phyloP scores from a whole-genome alignment of 305 asterid genomes.

The Fraxinus sp. region DNA sequence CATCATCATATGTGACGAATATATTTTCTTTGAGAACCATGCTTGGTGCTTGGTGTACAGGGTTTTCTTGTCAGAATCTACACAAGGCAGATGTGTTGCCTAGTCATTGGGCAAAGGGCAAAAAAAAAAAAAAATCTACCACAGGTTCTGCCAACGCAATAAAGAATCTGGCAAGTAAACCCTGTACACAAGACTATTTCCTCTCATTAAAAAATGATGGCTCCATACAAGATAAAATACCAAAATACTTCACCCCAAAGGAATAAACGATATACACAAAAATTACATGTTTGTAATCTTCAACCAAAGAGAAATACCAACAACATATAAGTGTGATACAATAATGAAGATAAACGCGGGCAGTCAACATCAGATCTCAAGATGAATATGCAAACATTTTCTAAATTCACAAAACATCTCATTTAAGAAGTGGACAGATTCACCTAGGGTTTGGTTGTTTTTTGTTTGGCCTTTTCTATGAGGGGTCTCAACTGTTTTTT shows the following conservation, averaged over 20 bases:
- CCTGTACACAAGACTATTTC: no score
- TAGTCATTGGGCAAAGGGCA: no score
- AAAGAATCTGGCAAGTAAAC: no score
- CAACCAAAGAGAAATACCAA: not conserved
- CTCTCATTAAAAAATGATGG: not conserved
- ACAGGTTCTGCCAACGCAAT: no score
- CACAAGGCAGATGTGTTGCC: no score
- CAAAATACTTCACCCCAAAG: not conserved
- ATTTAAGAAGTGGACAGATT: constrained; percentile 16
- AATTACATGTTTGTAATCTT: not conserved
- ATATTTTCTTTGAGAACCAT: no score
- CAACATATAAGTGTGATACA: not conserved
- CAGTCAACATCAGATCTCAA: not conserved
- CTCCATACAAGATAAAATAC: not conserved
- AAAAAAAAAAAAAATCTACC: no score
- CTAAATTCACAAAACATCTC: constrained; percentile 19
- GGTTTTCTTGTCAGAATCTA: no score
- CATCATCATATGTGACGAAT: no score
- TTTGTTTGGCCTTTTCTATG: constrained; percentile 93
- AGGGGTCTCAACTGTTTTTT: constrained; percentile 99
- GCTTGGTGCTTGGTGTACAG: no score
- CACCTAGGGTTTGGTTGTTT: constrained; percentile 52
- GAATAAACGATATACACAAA: not conserved
- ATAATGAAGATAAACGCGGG: not conserved
- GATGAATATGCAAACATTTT: not conserved